These are phyloP conservation scores for Fagus sylvatica DNA, from an alignment of 306 rosid species.

Conservation along the genomic window DNA sequence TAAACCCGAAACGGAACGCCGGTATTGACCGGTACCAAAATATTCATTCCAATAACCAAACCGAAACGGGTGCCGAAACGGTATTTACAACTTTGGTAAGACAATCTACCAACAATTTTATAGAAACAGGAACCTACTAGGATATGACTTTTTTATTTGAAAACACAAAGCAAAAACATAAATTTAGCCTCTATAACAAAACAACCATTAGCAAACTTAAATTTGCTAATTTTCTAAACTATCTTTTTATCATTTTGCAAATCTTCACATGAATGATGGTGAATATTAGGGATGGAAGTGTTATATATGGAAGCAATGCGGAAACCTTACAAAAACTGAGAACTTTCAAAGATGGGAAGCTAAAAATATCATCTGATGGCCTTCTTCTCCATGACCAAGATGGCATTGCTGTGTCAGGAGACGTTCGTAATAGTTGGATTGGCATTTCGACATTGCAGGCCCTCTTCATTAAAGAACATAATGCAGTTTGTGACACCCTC, in stretches of 20 bases:
- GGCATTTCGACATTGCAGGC: constrained; percentile 61
- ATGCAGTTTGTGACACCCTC: constrained; percentile 54
- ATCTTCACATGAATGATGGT: neutral
- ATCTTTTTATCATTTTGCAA: neutral
- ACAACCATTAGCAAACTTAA: too few relatives aligned
- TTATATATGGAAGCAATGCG: constrained; percentile 49
- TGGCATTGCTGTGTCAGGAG: constrained; percentile 53
- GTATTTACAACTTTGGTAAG: too few relatives aligned
- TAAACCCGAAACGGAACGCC: too few relatives aligned
- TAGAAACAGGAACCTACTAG: too few relatives aligned
- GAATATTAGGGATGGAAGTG: constrained; percentile 57
- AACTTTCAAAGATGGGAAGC: constrained; percentile 58
- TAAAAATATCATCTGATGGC: constrained; percentile 48
- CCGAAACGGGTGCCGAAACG: too few relatives aligned
- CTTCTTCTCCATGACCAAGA: constrained; percentile 43
- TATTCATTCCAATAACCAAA: too few relatives aligned
- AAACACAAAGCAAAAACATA: too few relatives aligned
- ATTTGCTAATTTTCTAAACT: too few relatives aligned
- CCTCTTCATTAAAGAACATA: constrained; percentile 61
- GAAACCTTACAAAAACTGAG: constrained; percentile 40
- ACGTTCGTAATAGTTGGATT: constrained; percentile 61
- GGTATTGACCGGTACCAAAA: too few relatives aligned
- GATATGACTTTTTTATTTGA: too few relatives aligned
- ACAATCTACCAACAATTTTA: too few relatives aligned
- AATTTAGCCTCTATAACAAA: too few relatives aligned